Percentiles rank a stretch among this genome's conserved stretches.
Evolutionary conservation across 306 rosid species (phyloP).

Genomic region (Elaeagnus macrophylla): DNA sequence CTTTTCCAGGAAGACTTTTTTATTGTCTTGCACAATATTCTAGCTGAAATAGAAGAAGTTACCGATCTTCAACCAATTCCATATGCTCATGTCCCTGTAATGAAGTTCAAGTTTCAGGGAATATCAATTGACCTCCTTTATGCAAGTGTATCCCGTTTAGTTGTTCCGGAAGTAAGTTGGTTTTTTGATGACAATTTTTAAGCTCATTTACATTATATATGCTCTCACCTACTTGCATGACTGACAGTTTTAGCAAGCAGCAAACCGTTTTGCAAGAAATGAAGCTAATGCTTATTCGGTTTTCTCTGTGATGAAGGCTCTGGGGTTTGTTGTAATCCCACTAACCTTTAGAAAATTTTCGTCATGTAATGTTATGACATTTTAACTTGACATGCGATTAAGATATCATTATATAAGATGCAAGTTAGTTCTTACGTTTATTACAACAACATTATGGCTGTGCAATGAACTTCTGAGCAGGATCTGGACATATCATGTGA

Average conservation of each 20-base stretch:
- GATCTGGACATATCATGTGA: constrained; percentile 76
- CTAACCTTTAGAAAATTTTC: background rate
- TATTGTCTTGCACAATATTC: constrained; percentile 58
- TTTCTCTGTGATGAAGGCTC: background rate
- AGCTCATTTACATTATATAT: background rate
- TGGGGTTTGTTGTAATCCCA: no score
- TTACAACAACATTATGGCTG: constrained; percentile 14
- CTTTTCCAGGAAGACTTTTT: constrained; percentile 82
- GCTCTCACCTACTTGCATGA: background rate
- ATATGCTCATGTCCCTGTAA: constrained; percentile 95
- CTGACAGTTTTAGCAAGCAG: no score
- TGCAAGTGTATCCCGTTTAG: constrained; percentile 79
- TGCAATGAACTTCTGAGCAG: constrained; percentile 36
- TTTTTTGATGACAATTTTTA: background rate
- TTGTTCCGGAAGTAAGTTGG: constrained; percentile 82
- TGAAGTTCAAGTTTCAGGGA: constrained; percentile 89
- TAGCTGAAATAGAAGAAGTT: constrained; percentile 77
- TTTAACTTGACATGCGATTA: background rate
- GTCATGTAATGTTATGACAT: background rate
- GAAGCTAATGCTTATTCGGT: background rate
- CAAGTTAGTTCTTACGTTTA: constrained; percentile 13
- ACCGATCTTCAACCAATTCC: constrained; percentile 87
- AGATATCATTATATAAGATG: background rate
- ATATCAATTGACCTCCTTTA: constrained; percentile 89
- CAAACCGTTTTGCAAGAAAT: no score